Evolutionary conservation across 2,329 filamentous ascomycete species (phyloP), one percentile per base, ranked within the genome.

Genomic region (Scolecobasidium constrictum): DNA sequence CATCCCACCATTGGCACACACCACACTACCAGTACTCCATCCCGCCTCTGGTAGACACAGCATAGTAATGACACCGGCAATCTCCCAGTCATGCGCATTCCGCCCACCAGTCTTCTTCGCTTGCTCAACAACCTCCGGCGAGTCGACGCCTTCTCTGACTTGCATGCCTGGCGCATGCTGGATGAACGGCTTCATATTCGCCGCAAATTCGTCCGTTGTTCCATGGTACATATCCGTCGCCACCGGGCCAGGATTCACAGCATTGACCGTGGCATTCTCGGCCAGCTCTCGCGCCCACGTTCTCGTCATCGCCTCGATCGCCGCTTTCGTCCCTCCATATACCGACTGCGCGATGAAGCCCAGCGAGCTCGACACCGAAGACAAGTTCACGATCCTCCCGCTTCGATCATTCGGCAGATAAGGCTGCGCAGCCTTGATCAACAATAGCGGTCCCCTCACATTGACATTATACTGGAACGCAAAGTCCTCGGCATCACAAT

Each of bases 1-100:
- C 75, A 86, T 79, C 5, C 85, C 85, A 1, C 85, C 85, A 56
- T 90, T 90, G 5, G 83, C 83, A 63, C 80, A 84, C 3, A 92
- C 74, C 18, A 87, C 81, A 59, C 81, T 82, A 2, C 85, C 85
- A 0, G 84, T 92, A 54, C 77, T 81, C 83, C 83, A 90, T 5
- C 68, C 73, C n/a, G 75, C 72, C 56, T 90, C 85, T 4, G 70
- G 67, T 4, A 73, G 72, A 56, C 82, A 86, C 17, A 88, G 62
- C 81, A 88, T 86, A 2, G 74, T 82, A 15, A 87, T 78, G 4
- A 86, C 73, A 1, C 83, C 84, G 0, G 82, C 84, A 59, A 90
- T 70, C 64, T 90, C 84, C 39, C 69, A 64, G 21, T 77, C 73
- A 56, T 83, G 84, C 3, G 72, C 83, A 4, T 68, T 53, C 16